Percentiles rank a stretch among this genome's conserved stretches.
Evolutionary conservation across 768 basidiomycete genomes (phyloP).

Genomic region (Rhizopogon rudus): DNA sequence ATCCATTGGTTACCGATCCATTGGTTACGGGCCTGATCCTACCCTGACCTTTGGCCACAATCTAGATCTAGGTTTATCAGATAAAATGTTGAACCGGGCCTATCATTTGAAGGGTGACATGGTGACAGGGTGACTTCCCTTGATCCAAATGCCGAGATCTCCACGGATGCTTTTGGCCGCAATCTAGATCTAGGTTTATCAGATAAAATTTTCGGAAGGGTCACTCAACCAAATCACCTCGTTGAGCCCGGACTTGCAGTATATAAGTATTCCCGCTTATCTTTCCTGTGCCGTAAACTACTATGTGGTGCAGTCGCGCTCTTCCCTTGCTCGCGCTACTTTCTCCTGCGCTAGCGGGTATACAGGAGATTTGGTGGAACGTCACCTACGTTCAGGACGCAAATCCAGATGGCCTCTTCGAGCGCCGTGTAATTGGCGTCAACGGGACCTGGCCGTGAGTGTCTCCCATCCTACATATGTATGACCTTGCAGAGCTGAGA

Average conservation of each 20-base stretch:
- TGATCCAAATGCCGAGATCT: neutral
- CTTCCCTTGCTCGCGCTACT: slow-evolving; percentile 18
- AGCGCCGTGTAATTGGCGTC: slow-evolving; percentile 78
- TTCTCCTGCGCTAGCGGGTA: slow-evolving; percentile 49
- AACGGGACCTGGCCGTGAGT: slow-evolving; percentile 94
- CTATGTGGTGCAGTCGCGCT: neutral
- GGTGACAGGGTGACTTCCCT: too few relatives aligned
- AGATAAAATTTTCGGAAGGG: neutral
- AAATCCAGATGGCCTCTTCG: slow-evolving; percentile 79
- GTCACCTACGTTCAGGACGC: slow-evolving; percentile 76
- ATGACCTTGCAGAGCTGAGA: neutral
- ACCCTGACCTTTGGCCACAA: too few relatives aligned
- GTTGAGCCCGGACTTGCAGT: neutral
- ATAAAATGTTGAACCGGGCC: too few relatives aligned
- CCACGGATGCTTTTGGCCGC: too few relatives aligned
- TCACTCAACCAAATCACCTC: neutral
- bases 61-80: neutral
- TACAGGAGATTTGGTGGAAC: slow-evolving; percentile 85
- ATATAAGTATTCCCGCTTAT: neutral
- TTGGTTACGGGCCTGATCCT: too few relatives aligned
- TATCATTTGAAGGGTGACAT: too few relatives aligned
- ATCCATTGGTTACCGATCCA: too few relatives aligned
- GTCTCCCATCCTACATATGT: neutral
- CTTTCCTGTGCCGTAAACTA: neutral
- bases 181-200: neutral